Conservation (phyloP, 2,329 filamentous ascomycete species). For the Penicillium brevicompactum region DNA sequence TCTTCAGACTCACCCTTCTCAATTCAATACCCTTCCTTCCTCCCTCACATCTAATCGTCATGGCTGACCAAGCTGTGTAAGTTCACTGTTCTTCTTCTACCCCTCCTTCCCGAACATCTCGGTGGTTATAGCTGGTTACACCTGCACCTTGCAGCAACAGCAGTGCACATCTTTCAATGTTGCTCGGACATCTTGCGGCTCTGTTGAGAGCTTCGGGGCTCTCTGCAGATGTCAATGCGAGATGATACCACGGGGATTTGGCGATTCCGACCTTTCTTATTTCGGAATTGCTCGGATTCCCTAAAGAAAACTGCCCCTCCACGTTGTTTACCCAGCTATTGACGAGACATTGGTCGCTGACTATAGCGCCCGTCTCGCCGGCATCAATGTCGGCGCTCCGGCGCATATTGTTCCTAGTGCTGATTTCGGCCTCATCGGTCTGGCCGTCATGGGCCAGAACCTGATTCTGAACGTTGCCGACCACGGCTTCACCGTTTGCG, state of each 20-base stretch:
- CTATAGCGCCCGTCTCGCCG: slow-evolving; percentile 72
- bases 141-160: background rate
- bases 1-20: slow-evolving; percentile 22
- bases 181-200: slow-evolving; percentile 4
- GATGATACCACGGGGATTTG: slow-evolving; percentile 3
- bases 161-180: slow-evolving; percentile 1
- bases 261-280: slow-evolving; percentile 1
- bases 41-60: slow-evolving; percentile 29
- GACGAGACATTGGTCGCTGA: slow-evolving; percentile 44
- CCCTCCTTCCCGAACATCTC: slow-evolving; percentile 2
- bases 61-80: slow-evolving; percentile 51
- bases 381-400: slow-evolving; percentile 69
- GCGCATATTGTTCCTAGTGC: slow-evolving; percentile 61
- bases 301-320: background rate
- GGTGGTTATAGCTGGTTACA: background rate
- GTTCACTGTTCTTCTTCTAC: slow-evolving; percentile 24
- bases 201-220: background rate
- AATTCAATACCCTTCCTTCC: slow-evolving; percentile 7
- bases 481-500: slow-evolving; percentile 93
- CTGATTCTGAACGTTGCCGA: slow-evolving; percentile 88
- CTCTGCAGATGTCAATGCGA: slow-evolving; percentile 4
- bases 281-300: slow-evolving; percentile 14
- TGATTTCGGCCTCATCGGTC: slow-evolving; percentile 90
- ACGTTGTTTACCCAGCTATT: slow-evolving; percentile 26
- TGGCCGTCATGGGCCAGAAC: slow-evolving; percentile 90